Evolutionary conservation across 2,329 filamentous ascomycete species (phyloP).

Genomic region (Verticillium albo-atrum): DNA sequence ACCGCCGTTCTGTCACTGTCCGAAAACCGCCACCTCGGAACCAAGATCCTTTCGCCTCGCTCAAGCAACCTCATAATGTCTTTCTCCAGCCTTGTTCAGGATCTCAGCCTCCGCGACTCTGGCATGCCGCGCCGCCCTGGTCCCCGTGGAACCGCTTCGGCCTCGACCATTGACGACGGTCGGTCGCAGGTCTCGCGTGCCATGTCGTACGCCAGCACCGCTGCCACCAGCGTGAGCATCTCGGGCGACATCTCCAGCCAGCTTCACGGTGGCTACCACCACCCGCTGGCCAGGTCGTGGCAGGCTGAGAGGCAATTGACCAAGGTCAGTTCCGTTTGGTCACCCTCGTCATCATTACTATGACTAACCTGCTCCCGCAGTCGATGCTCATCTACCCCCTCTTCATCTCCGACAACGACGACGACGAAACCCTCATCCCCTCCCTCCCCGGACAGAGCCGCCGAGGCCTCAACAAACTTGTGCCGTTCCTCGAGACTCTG

Average conservation of each 20-base stretch:
- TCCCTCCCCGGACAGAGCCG: conserved; percentile 89
- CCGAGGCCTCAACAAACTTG: conserved; percentile 78
- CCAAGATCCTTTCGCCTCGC: not conserved
- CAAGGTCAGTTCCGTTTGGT: conserved; percentile 52
- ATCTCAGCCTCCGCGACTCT: conserved; percentile 55
- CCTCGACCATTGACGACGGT: conserved; percentile 55
- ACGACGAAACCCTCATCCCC: conserved; percentile 86
- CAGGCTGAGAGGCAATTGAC: conserved; percentile 81
- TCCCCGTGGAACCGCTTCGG: conserved; percentile 39
- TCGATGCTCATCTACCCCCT: conserved; percentile 98
- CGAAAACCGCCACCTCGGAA: not conserved
- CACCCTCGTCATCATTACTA: not conserved
- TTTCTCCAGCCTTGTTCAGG: conserved; percentile 64
- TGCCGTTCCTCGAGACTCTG: conserved; percentile 80
- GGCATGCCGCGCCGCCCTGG: conserved; percentile 42
- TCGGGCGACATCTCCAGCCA: conserved; percentile 76
- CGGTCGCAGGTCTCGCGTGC: conserved; percentile 58
- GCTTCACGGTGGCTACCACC: conserved; percentile 77
- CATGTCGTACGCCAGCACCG: conserved; percentile 63
- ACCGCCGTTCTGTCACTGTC: not conserved
- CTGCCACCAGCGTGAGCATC: conserved; percentile 66
- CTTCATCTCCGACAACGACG: conserved; percentile 90
- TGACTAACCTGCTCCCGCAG: conserved; percentile 38
- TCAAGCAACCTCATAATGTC: conserved; percentile 42
- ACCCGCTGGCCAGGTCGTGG: conserved; percentile 75